Base-by-base conservation (phyloP, 2,329 filamentous ascomycete genomes). In the Calonectria hawksworthii region DNA sequence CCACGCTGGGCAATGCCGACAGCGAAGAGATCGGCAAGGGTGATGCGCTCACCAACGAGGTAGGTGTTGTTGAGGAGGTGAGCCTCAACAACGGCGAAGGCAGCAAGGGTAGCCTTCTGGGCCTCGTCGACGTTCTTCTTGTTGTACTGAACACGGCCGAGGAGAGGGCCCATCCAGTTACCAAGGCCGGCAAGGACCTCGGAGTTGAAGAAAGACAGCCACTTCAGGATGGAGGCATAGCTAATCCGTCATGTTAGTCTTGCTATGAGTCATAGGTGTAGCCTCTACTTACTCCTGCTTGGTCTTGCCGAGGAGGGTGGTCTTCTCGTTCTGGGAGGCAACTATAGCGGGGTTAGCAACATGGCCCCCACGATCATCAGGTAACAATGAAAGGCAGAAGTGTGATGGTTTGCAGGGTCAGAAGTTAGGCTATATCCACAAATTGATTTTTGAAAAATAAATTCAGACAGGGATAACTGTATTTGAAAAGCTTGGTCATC, bases 391-490 rank as follows among this genome's bases (percentile, higher is more conserved):
- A 78, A 81, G 78, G 38, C 69, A 74, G 82, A 80, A 84, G 81
- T 80, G 76, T 78, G 61, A 70, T 78, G 75, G 74, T 77, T 72
- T 80, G 80, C 74, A 77, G 79, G 86, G 88, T 96, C 93, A 95
- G 93, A 95, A 94, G 94, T 92, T 96, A 95, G 91, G 88, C 94
- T 87, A 90, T 92, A 92, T 98, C 96, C 96, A 98, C 96, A 98
- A 86, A 88, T 89, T 87, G 82, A 44, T 66, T 81, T 72, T 75
- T 64, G 68, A 74, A 72, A 76, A 78, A 75, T 82, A 88, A 89
- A 85, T 98, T 98, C 95, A 97, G 96, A 94, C 95, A 98, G 96
- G 96, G 95, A 98, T 98, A 98, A 98, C 95, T 97, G 94, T 93
- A 90, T 92, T 88, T 90, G 90, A 89, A 90, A 90, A 88, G 94